Percentiles rank a stretch among this genome's conserved stretches.
phyloP scores from a whole-genome alignment of 1,284 basidiomycete species.

The Psilocybe mexicana region DNA sequence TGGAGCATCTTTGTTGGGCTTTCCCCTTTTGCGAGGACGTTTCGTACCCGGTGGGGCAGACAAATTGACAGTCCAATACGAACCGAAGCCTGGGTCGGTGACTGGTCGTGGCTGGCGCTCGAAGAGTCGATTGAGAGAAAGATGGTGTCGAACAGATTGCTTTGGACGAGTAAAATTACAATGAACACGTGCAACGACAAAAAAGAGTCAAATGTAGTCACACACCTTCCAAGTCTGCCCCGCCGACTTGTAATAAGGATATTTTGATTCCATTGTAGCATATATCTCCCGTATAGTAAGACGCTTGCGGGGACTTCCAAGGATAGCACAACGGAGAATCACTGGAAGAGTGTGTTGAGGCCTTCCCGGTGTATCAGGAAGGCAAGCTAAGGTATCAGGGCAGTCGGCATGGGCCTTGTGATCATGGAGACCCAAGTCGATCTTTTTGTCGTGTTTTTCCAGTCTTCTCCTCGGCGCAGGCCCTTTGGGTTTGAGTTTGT shows the following conservation, averaged over 20 bases:
- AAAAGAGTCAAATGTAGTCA: constrained; percentile 5
- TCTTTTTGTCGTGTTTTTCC: constrained; percentile 27
- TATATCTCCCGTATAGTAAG: constrained; percentile 82
- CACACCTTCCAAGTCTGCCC: constrained; percentile 79
- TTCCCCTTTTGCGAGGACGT: constrained; percentile 76
- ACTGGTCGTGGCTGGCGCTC: constrained; percentile 77
- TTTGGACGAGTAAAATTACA: constrained; percentile 29
- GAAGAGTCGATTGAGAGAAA: constrained; percentile 76
- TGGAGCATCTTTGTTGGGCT: constrained; percentile 47
- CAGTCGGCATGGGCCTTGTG: constrained; percentile 71
- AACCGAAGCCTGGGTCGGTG: constrained; percentile 80
- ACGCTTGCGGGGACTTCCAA: constrained; percentile 71
- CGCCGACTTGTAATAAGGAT: constrained; percentile 74
- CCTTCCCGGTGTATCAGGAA: constrained; percentile 72
- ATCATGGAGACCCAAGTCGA: constrained; percentile 33
- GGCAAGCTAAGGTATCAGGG: constrained; percentile 71
- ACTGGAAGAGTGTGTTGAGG: constrained; percentile 81
- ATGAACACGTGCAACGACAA: constrained; percentile 9
- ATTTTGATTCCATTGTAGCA: constrained; percentile 80
- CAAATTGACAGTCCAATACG: constrained; percentile 83
- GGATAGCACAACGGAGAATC: constrained; percentile 77
- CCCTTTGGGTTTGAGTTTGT: constrained; percentile 9
- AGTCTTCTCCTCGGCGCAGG: constrained; percentile 22
- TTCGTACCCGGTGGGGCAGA: constrained; percentile 79
- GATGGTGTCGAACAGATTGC: constrained; percentile 83